A percentile compares a stretch with the other conserved stretches of the same genome.
phyloP scores from a whole-genome alignment of 1,139 yeast species.

The Martiniozyma asiatica region DNA sequence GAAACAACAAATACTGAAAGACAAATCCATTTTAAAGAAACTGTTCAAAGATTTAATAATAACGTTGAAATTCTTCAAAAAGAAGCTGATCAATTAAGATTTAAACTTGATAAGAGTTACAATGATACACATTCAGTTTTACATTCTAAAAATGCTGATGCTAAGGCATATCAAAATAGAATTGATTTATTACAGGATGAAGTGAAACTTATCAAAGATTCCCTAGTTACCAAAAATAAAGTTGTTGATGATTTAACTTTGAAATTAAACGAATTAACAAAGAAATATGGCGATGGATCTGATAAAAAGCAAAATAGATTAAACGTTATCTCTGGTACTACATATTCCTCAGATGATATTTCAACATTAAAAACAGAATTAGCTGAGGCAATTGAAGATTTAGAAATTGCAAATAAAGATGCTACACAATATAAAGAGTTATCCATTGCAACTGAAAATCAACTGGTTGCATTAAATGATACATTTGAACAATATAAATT shows the following conservation, averaged over 20 bases:
- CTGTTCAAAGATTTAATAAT: constrained; percentile 36
- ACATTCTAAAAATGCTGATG: constrained; percentile 43
- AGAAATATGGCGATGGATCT: constrained; percentile 20
- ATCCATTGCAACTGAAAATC: constrained; percentile 37
- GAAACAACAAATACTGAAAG: constrained; percentile 54
- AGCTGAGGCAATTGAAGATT: constrained; percentile 30
- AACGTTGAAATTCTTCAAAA: constrained; percentile 43
- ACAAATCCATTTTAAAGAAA: constrained; percentile 38
- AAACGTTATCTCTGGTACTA: constrained; percentile 24
- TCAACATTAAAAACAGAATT: constrained; percentile 27
- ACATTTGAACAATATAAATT: constrained; percentile 31
- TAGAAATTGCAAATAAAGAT: constrained; percentile 36
- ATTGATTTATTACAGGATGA: constrained; percentile 47
- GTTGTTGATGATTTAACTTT: constrained; percentile 23
- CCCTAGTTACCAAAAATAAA: constrained; percentile 31
- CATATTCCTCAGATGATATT: constrained; percentile 25
- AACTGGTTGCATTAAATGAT: constrained; percentile 29
- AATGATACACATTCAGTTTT: constrained; percentile 35
- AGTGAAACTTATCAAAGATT: constrained; percentile 28
- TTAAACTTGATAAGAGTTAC: constrained; percentile 39
- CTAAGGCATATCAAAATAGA: constrained; percentile 54
- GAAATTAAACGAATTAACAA: constrained; percentile 16
- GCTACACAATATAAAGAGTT: constrained; percentile 39
- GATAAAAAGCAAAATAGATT: constrained; percentile 26
- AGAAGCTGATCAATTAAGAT: constrained; percentile 30